A percentile compares a stretch with the other conserved stretches of the same genome.
phyloP scores from a whole-genome alignment of 2,329 filamentous ascomycete species.

The Colletotrichum destructivum region DNA sequence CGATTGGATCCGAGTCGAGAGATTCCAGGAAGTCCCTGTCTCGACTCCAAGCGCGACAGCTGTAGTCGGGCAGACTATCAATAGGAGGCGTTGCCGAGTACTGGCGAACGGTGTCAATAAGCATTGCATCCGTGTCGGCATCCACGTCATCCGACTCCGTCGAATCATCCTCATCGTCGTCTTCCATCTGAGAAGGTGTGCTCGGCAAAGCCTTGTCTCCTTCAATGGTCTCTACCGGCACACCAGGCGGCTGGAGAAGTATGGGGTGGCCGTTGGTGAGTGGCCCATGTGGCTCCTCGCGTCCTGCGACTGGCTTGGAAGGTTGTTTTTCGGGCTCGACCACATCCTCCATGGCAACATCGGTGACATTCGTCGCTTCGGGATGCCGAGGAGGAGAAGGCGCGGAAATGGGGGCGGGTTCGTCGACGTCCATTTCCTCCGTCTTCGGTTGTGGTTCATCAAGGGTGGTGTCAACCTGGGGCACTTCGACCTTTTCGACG shows the following conservation, averaged over 20 bases:
- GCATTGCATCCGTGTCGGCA: constrained; percentile 63
- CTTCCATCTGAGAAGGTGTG: constrained; percentile 64
- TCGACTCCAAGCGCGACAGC: constrained; percentile 63
- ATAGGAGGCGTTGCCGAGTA: constrained; percentile 69
- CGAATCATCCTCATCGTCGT: constrained; percentile 65
- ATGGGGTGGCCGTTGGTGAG: constrained; percentile 15
- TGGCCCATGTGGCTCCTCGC: constrained; percentile 26
- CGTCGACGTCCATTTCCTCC: constrained; percentile 60
- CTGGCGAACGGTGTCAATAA: constrained; percentile 64
- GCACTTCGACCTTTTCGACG: constrained; percentile 38
- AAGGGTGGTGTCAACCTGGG: background rate
- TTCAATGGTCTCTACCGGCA: constrained; percentile 46
- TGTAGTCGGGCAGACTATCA: constrained; percentile 66
- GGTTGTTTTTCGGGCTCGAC: constrained; percentile 48
- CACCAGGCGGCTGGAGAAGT: constrained; percentile 34
- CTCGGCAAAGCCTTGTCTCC: constrained; percentile 52
- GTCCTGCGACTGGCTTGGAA: constrained; percentile 7
- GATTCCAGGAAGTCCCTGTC: constrained; percentile 62
- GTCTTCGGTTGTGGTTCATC: constrained; percentile 52
- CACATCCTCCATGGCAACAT: constrained; percentile 45
- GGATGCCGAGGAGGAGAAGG: constrained; percentile 19
- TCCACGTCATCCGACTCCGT: constrained; percentile 70
- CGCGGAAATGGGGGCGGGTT: constrained; percentile 29
- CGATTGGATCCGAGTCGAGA: constrained; percentile 55
- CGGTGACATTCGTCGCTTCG: background rate